Percentiles rank a stretch among this genome's conserved stretches.
Conservation (phyloP, 2,329 filamentous ascomycete species). For the Calonectria leucothoes region DNA sequence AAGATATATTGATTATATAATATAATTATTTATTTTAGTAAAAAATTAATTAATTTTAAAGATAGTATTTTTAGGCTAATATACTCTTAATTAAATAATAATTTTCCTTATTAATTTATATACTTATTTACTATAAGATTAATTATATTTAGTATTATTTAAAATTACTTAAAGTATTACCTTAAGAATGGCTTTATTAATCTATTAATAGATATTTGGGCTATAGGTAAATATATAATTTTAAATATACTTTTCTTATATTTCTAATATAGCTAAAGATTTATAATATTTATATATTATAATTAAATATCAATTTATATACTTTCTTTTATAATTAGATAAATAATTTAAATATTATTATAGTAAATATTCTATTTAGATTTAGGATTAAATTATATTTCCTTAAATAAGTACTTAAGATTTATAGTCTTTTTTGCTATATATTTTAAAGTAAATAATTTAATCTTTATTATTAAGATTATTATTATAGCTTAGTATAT, state of each 20-base stretch:
- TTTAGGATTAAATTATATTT: not conserved
- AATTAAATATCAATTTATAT: not conserved
- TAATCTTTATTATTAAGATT: not conserved
- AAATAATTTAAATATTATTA: not conserved
- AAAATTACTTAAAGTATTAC: not conserved
- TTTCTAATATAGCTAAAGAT: not conserved
- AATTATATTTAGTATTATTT: not conserved
- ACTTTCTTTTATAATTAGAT: not conserved
- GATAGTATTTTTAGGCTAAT: not conserved
- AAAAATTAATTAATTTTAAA: not conserved
- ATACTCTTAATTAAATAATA: not conserved
- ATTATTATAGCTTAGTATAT: not conserved
- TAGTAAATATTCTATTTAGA: not conserved
- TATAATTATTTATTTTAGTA: not conserved
- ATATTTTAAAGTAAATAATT: too few relatives aligned
- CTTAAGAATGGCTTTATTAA: too few relatives aligned
- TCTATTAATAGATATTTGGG: not conserved
- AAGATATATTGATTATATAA: too few relatives aligned
- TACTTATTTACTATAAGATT: too few relatives aligned
- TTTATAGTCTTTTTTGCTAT: not conserved
- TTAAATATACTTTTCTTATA: not conserved
- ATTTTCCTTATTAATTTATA: not conserved
- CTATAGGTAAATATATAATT: not conserved
- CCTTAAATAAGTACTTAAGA: not conserved
- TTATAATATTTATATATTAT: not conserved